Percentiles rank a stretch among this genome's conserved stretches.
Conservation (phyloP, 768 basidiomycete species). For the Solioccasus polychromus region DNA sequence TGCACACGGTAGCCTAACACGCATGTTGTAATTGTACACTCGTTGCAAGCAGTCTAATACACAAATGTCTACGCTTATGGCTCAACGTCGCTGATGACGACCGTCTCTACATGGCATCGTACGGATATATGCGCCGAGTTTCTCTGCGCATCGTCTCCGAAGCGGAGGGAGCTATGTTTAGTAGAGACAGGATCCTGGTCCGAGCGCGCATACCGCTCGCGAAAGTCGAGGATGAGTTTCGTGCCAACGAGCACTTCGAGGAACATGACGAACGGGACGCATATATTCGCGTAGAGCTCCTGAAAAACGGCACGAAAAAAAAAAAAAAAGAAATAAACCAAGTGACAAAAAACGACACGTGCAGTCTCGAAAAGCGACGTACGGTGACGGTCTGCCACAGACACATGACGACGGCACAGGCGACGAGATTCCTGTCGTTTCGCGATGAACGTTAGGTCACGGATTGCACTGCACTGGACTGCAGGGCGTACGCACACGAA, state of each 20-base stretch:
- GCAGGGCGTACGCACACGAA: slow-evolving; percentile 22
- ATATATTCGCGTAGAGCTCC: slow-evolving; percentile 29
- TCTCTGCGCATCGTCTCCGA: slow-evolving; percentile 5
- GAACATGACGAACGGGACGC: slow-evolving; percentile 30
- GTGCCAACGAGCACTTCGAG: slow-evolving; percentile 30
- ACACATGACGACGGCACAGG: slow-evolving; percentile 24
- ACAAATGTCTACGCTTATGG: slow-evolving; percentile 1
- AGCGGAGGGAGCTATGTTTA: slow-evolving; percentile 16
- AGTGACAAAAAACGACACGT: too few species aligned
- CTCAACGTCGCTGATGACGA: slow-evolving; percentile 9
- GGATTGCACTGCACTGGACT: too few species aligned
- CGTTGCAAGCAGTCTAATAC: slow-evolving; percentile 5
- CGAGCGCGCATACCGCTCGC: slow-evolving; percentile 24
- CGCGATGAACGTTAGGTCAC: not conserved
- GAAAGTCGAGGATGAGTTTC: slow-evolving; percentile 31
- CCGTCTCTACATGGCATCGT: slow-evolving; percentile 19
- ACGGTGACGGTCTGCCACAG: slow-evolving; percentile 27
- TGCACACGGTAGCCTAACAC: slow-evolving; percentile 2
- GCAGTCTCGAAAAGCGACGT: slow-evolving; percentile 6
- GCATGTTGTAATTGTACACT: slow-evolving; percentile 20
- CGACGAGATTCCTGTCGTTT: slow-evolving; percentile 21
- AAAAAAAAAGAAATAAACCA: too few species aligned
- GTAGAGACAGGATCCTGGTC: slow-evolving; percentile 10
- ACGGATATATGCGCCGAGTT: slow-evolving; percentile 4
- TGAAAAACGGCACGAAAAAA: not conserved